phyloP scores from a whole-genome alignment of 495 filamentous ascomycete species.

The Durotheca rogersii region DNA sequence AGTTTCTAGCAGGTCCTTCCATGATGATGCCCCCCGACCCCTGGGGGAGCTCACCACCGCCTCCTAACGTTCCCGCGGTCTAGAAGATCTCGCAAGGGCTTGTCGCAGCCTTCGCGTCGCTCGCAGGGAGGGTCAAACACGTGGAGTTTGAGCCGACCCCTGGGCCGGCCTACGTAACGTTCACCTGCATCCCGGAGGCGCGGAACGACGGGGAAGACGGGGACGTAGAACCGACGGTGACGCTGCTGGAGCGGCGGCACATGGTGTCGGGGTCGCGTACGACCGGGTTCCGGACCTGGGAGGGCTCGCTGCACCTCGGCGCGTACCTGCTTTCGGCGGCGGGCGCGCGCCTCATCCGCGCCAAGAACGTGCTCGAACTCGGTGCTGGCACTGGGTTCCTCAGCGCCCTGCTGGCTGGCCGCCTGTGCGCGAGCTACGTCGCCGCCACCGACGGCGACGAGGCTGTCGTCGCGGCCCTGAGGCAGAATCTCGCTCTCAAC shows the following conservation, averaged over 20 bases:
- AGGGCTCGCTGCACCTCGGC: constrained; percentile 74
- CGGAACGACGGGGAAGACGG: constrained; percentile 2
- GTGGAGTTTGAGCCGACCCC: constrained; percentile 58
- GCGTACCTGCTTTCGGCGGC: constrained; percentile 53
- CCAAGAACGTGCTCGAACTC: constrained; percentile 69
- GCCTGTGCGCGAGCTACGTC: constrained; percentile 61
- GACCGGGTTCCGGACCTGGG: constrained; percentile 83
- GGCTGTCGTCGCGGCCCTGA: constrained; percentile 59
- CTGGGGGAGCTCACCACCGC: constrained; percentile 1
- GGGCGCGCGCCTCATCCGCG: constrained; percentile 41
- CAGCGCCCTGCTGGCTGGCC: constrained; percentile 67
- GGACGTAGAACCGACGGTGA: constrained; percentile 41
- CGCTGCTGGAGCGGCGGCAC: constrained; percentile 64
- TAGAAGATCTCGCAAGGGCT: constrained; percentile 70
- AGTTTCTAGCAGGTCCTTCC: constrained; percentile 23
- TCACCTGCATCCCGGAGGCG: constrained; percentile 47
- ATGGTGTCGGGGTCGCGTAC: constrained; percentile 69
- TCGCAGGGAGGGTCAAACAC: constrained; percentile 55
- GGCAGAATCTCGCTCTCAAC: constrained; percentile 62
- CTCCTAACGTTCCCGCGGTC: constrained; percentile 1
- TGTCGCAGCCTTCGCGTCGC: constrained; percentile 53
- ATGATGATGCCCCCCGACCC: constrained; percentile 4
- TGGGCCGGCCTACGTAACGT: constrained; percentile 68
- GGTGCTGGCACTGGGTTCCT: constrained; percentile 81
- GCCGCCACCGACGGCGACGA: constrained; percentile 73